Percentiles rank a stretch among this genome's conserved stretches.
phyloP scores from a whole-genome alignment of 192 early-diverging fungal genomes.

The Neocallimastix lanati region DNA sequence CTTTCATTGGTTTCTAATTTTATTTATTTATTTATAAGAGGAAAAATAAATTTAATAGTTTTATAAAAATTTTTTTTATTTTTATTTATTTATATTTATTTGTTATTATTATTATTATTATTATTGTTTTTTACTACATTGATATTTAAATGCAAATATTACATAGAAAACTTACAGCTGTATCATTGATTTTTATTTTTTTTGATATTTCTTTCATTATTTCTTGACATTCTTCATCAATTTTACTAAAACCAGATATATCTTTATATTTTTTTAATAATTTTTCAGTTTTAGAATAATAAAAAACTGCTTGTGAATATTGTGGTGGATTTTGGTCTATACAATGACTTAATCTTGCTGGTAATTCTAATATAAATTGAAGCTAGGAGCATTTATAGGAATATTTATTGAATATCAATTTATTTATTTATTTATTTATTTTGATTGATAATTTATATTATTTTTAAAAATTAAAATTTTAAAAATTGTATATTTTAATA shows the following conservation, averaged over 20 bases:
- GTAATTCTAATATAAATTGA: background rate
- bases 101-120: too few relatives aligned
- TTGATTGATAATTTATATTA: too few relatives aligned
- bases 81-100: too few relatives aligned
- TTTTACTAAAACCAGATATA: background rate
- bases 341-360: background rate
- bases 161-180: background rate
- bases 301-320: background rate
- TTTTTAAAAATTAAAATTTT: too few relatives aligned
- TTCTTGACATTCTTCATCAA: background rate
- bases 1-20: background rate
- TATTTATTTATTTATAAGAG: too few relatives aligned
- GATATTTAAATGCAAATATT: too few relatives aligned
- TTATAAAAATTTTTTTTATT: too few relatives aligned
- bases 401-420: background rate
- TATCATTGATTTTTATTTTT: background rate
- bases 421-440: too few relatives aligned
- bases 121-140: too few relatives aligned
- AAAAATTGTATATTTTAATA: too few relatives aligned
- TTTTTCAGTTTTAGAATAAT: background rate
- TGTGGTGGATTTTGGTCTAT: background rate
- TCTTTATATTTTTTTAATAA: background rate
- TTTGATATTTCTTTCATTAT: background rate
- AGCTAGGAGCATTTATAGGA: background rate
- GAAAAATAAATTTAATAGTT: too few relatives aligned